Conservation (phyloP, 78 protist genomes). For the Dictyostelium brefeldianum region DNA sequence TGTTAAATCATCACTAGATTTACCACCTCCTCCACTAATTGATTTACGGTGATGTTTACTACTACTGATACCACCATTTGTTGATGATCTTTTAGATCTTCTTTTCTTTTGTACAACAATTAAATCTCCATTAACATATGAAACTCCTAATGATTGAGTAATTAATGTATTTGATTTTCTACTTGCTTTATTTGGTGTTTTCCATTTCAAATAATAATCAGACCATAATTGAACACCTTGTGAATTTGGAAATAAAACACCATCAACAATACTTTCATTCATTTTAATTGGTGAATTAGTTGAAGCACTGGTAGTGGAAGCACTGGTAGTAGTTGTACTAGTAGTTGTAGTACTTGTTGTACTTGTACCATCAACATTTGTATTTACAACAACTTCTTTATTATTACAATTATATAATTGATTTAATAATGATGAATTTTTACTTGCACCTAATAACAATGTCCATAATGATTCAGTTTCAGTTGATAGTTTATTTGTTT, state of each 20-base stretch:
- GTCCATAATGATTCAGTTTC: slow-evolving; percentile 65
- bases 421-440: slow-evolving; percentile 18
- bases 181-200: slow-evolving; percentile 23
- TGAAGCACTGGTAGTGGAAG: not conserved
- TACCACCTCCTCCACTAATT: not conserved
- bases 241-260: slow-evolving; percentile 55
- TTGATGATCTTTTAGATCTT: slow-evolving; percentile 28
- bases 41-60: not conserved
- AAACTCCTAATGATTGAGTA: slow-evolving; percentile 12
- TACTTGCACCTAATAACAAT: slow-evolving; percentile 3
- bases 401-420: slow-evolving; percentile 22
- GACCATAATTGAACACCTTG: slow-evolving; percentile 77
- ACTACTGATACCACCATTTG: not conserved
- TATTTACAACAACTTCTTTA: not conserved
- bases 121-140: slow-evolving; percentile 54
- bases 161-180: slow-evolving; percentile 50
- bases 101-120: slow-evolving; percentile 27
- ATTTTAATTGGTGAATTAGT: not conserved
- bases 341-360: not conserved
- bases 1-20: not conserved
- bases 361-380: not conserved
- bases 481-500: not conserved
- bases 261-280: not conserved
- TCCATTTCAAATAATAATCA: slow-evolving; percentile 69
- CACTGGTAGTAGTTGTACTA: not conserved